Base-by-base conservation (phyloP, 108 stramenopile species). In the Mayamaea pseudoterrestris region DNA sequence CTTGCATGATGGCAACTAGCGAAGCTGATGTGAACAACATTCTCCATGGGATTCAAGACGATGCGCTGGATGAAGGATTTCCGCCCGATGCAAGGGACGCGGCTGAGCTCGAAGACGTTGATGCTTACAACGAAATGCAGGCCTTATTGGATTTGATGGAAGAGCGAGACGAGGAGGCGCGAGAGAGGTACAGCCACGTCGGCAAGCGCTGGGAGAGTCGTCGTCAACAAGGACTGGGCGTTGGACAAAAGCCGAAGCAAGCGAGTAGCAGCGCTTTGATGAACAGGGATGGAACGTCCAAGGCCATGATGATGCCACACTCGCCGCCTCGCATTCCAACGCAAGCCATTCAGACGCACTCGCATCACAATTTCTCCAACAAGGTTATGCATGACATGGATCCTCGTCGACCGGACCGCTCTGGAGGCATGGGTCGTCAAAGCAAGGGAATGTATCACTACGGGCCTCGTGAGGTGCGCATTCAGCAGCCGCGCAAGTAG, bases 201-300 rank as follows among this genome's bases (percentile, higher is more conserved):
- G 50, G 54, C 32, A 72, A 69, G 39, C 69, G 75, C 5, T 77
- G 70, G 75, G 68, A 70, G 48, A 61, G 60, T 6, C 66, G 66
- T n/a, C 53, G 65, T 39, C 16, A 2, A n/a, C 26, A 27, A 28
- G 61, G 63, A 24, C 58, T 73, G 11, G 34, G 26, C 3, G 66
- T 62, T 4, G 53, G 55, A 22, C 72, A 61, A 2, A 39, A 39
- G 8, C 37, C 37, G 37, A n/a, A n/a, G n/a, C n/a, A n/a, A n/a
- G n/a, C n/a, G n/a, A n/a, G n/a, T n/a, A n/a, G n/a, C n/a, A n/a
- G n/a, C n/a, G n/a, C n/a, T n/a, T n/a, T n/a, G n/a, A n/a, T n/a
- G n/a, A n/a, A n/a, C n/a, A n/a, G n/a, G n/a, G n/a, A n/a, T n/a
- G n/a, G n/a, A n/a, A n/a, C n/a, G n/a, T n/a, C n/a, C n/a, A n/a